Evolutionary conservation across 129 eudicot genomes (phyloP).

Genomic region (Escallonia rubra): DNA sequence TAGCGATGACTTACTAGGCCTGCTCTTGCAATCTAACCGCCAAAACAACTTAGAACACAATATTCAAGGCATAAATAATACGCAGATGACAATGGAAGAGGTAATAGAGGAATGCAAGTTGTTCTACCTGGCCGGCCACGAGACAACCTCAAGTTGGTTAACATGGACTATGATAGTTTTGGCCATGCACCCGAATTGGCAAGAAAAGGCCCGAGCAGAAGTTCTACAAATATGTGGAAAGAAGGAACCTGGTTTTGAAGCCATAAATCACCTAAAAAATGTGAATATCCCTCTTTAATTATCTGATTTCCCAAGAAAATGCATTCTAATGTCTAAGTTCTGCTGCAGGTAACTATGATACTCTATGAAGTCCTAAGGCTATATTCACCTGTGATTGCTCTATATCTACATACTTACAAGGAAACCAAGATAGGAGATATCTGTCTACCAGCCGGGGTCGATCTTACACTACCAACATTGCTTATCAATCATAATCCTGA

Average conservation of each 20-base stretch:
- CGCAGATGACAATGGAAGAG: conserved; percentile 35
- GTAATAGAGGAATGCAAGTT: conserved; percentile 52
- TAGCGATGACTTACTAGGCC: conserved; percentile 38
- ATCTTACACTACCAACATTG: conserved; percentile 32
- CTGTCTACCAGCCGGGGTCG: conserved; percentile 38
- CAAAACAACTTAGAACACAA: conserved; percentile 4
- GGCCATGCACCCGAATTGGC: conserved; percentile 51
- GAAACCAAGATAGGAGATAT: conserved; percentile 40
- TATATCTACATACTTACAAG: conserved; percentile 32
- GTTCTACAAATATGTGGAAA: conserved; percentile 30
- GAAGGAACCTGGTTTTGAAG: conserved; percentile 25
- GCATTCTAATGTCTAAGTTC: neutral
- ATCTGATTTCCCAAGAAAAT: neutral
- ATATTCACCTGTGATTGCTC: conserved; percentile 58
- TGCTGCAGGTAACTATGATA: conserved; percentile 56
- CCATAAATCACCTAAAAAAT: conserved; percentile 35
- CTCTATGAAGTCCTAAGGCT: conserved; percentile 61
- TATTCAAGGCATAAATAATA: conserved; percentile 5
- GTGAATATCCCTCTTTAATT: conserved; percentile 24
- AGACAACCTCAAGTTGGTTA: conserved; percentile 43
- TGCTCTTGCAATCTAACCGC: conserved; percentile 35
- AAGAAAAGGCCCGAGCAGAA: conserved; percentile 52
- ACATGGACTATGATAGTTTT: conserved; percentile 47
- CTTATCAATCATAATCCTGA: conserved; percentile 43
- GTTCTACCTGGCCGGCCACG: conserved; percentile 51